Base-by-base conservation (phyloP, 345 rosid species). In the Psidium friedrichsthalianum region DNA sequence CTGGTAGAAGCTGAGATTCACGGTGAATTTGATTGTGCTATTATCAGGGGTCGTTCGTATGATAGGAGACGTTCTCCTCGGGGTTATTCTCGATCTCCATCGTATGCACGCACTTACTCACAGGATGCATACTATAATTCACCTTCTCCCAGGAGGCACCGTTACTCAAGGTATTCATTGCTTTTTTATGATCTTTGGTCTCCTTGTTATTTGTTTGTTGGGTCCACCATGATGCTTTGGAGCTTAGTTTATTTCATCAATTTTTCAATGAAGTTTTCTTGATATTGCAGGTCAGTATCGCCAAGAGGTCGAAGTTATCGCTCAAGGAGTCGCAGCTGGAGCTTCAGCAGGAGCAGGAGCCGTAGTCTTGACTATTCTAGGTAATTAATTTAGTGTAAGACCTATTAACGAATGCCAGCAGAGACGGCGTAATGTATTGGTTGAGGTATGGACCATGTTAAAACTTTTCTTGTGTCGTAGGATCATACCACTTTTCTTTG, bases 21-120 rank as follows among this genome's bases (percentile, higher is more conserved):
- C 1, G 57, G 69, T 21, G 59, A 64, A 59, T 64, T 82, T 83
- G 56, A 47, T 82, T 24, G 21, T 82, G 84, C 86, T 84, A 11
- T 22, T 88, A 6, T 12, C 89, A 93, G 95, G 91, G 90, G 92
- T 12, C 86, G 51, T 53, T 87, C 91, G 18, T 86, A 90, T 56
- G 92, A 93, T 64, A 83, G 78, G 11, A 91, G 94, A 87, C 90
- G 87, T 8, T 93, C 98, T 82, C 93, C 96, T 57, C 83, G 6
- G 74, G 86, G 83, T 80, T 89, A 93, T 86, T 92, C 96, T 6
- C 92, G 86, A 74, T 93, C 98, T 24, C 95, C 97, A 22, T 84
- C 83, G 36, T 89, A 91, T 74, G 53, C 87, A 85, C 86, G 85
- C 36, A 85, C 94, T 27, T 91, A 91, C 86, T 89, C 95, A 18